Conservation (phyloP, 108 stramenopile genomes). For the Pseudonitzschia multistriata region DNA sequence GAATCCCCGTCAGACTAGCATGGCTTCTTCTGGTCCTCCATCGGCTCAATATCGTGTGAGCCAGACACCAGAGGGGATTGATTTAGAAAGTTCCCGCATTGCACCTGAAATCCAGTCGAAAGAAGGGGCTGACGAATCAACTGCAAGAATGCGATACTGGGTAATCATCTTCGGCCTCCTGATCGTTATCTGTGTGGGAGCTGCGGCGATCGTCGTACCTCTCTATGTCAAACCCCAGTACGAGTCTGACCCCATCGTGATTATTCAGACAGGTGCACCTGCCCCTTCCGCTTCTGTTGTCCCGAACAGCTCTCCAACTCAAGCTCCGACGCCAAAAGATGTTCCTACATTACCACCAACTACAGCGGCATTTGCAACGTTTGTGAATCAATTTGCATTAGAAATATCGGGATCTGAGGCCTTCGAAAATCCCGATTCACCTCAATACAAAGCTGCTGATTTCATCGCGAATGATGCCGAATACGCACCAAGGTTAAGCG, state of each 20-base stretch:
- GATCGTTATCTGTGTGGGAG: conserved; percentile 10
- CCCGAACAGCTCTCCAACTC: conserved; percentile 8
- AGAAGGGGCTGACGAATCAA: neutral
- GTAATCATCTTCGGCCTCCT: conserved; percentile 18
- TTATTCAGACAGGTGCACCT: neutral
- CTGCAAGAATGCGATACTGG: neutral
- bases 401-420: conserved; percentile 5
- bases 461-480: conserved; percentile 21
- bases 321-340: conserved; percentile 12
- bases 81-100: neutral
- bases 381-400: neutral
- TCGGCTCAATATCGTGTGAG: no score
- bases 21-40: no score
- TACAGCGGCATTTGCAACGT: conserved; percentile 1
- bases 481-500: neutral
- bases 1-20: no score
- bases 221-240: conserved; percentile 4
- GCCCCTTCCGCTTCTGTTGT: neutral
- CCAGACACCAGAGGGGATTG: no score
- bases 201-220: conserved; percentile 30
- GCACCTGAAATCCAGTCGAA: neutral
- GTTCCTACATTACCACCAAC: neutral
- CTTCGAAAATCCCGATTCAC: conserved; percentile 21
- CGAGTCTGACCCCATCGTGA: neutral
- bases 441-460: conserved; percentile 25